Evolutionary conservation across 2,329 filamentous ascomycete species (phyloP), one percentile per base, ranked within the genome.

Genomic region (Hypoxylon sp.): DNA sequence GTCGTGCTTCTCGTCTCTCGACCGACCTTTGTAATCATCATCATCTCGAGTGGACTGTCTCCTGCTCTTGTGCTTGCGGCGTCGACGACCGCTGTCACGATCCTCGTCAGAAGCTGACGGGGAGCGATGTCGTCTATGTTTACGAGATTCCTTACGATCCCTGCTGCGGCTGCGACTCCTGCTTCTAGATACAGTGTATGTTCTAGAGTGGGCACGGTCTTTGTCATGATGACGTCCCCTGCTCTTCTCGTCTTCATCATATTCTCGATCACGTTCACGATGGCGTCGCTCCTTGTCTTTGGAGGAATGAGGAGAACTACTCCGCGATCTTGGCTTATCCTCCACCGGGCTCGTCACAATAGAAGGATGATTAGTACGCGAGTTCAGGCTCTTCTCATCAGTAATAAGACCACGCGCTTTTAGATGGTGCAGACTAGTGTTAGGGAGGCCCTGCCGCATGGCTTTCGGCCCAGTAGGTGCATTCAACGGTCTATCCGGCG

Each of bases 391-490:
- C 49, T 62, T 63, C 40, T 74, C 69, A 58, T 74, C 73, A 60
- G 70, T 71, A 26, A 80, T 72, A 58, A 69, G 76, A 27, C 78
- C 78, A 57, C 77, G 72, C 16, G 81, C 81, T 57, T 83, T 76
- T 69, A 86, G 69, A 63, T 88, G 82, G 59, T 86, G 81, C 43
- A 89, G 81, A 61, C 89, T 90, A 49, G 87, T 92, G 70, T 95
- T 95, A 41, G 90, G 89, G 7, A 91, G 77, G 20, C 91, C 91
- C 71, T 94, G 88, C 57, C 93, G 83, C 90, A 97, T 96, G 12
- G 94, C 94, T 73, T 94, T 92, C 36, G 94, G 94, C 7, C 92
- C 94, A 45, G 89, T 96, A 19, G 94, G 94, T 19, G 94, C 94
- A 73, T 80, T 90, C 73, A 85, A 71, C 32, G 84, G 84, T 41